Conservation (phyloP, 805 yeast species). For the Torulaspora gathmanii region DNA sequence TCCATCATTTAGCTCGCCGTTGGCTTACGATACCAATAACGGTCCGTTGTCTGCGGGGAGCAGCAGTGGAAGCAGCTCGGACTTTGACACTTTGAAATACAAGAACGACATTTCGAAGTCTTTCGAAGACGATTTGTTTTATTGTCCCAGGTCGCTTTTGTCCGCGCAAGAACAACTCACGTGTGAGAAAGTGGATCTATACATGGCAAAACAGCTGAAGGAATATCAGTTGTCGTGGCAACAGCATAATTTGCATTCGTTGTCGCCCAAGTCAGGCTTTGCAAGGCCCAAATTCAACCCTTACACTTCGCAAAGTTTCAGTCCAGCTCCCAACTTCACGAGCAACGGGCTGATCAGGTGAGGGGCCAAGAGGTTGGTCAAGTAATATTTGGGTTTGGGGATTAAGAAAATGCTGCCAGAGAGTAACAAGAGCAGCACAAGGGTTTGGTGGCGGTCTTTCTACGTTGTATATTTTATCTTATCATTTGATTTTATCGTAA, state of each 20-base stretch:
- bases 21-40: constrained; percentile 8
- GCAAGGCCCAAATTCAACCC: constrained; percentile 55
- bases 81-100: constrained; percentile 20
- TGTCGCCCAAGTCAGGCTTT: constrained; percentile 8
- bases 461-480: constrained; percentile 3
- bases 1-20: constrained; percentile 15
- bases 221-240: constrained; percentile 13
- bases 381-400: too few species aligned
- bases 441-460: constrained; percentile 12
- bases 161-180: constrained; percentile 27
- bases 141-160: constrained; percentile 32
- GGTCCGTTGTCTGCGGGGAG: constrained; percentile 6
- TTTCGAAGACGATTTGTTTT: constrained; percentile 34
- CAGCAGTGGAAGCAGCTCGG: constrained; percentile 15
- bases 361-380: background rate
- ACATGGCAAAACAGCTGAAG: constrained; percentile 20
- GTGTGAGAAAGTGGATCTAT: constrained; percentile 28
- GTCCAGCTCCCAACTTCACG: constrained; percentile 39
- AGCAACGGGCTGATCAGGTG: constrained; percentile 4
- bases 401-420: too few species aligned
- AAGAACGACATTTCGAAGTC: constrained; percentile 30
- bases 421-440: background rate
- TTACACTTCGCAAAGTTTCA: constrained; percentile 58
- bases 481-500: background rate
- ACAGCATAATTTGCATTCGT: constrained; percentile 4